These are phyloP conservation scores for Melanomma pulvis-pyrius DNA, from an alignment of 495 filamentous ascomycete genomes.

Conservation along the genomic window DNA sequence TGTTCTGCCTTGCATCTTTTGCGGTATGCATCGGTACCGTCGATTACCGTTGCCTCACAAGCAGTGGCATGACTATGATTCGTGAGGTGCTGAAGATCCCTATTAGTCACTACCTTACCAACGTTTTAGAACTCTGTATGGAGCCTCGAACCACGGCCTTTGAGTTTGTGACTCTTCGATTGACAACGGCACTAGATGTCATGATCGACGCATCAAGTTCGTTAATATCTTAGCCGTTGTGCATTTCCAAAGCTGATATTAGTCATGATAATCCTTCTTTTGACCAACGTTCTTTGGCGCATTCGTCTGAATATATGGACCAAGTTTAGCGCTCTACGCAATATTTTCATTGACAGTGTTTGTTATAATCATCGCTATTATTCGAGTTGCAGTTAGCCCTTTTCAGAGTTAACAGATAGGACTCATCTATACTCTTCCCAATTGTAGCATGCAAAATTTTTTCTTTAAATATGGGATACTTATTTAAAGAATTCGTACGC, in stretches of 20 bases:
- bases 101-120: background rate
- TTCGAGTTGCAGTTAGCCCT: no score
- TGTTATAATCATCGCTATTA: constrained; percentile 37
- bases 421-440: no score
- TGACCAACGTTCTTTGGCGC: constrained; percentile 40
- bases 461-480: no score
- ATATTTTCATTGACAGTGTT: constrained; percentile 41
- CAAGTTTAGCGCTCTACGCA: constrained; percentile 38
- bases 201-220: constrained; percentile 40
- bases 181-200: constrained; percentile 38
- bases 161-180: constrained; percentile 29
- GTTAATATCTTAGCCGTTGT: background rate
- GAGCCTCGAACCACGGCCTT: background rate
- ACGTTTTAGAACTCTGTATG: background rate
- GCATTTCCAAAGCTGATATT: background rate
- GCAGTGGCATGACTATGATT: constrained; percentile 5
- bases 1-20: constrained; percentile 22
- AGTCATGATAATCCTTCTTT: constrained; percentile 24
- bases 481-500: no score
- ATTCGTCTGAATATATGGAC: constrained; percentile 31
- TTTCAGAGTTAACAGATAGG: no score
- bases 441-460: no score
- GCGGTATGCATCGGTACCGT: constrained; percentile 20
- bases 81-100: background rate
- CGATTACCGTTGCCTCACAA: constrained; percentile 22